Evolutionary conservation across 768 basidiomycete genomes (phyloP), one percentile per base, ranked within the genome.

Genomic region (Suillus clintonianus): DNA sequence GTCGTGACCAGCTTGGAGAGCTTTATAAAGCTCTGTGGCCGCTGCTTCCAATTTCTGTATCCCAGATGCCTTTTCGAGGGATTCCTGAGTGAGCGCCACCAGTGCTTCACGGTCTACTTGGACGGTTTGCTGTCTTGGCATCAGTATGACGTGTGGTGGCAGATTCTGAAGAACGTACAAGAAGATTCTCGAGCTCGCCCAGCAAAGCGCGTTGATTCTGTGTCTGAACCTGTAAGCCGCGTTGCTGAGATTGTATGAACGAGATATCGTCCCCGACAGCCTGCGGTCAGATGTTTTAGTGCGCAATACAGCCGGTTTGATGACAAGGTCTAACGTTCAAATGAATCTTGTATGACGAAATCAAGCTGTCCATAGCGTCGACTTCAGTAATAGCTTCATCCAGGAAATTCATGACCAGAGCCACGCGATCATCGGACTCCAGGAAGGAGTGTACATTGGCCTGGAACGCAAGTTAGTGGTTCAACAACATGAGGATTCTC

Each of bases 371-470:
- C 86, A 98, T 91, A 62, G 84, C 88, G 71, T 98, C 95, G 47
- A 99, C 82, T 76, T 98, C 96, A 9, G 83, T 78, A 39, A 99
- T 78, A 5, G 95, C 94, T 41, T 95, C 91, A 62, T 99, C 96
- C 69, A 99, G 86, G 71, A 86, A 90, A 68, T 91, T 92, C 72
- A 97, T 77, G 34, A 99, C 96, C 10, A 89, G 78, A 48, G 82
- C 84, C 61, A 99, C 88, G 36, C 97, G 86, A 72, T 98, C 95
- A 73, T 99, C 97, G 10, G 91, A 91, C 77, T 99, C 97, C 51
- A 99, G 82, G 78, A 99, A 98, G 3, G 97, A 97, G 74, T 99
- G 94, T 37, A 99, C 92, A 72, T 97, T 98, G 2, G 97, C 97
- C 96, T 97, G 69, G 15, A 63, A 48, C 15, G 47, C 58, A 43